These are phyloP conservation scores for Turnera subulata DNA, from an alignment of 345 rosid genomes.

Conservation along the genomic window DNA sequence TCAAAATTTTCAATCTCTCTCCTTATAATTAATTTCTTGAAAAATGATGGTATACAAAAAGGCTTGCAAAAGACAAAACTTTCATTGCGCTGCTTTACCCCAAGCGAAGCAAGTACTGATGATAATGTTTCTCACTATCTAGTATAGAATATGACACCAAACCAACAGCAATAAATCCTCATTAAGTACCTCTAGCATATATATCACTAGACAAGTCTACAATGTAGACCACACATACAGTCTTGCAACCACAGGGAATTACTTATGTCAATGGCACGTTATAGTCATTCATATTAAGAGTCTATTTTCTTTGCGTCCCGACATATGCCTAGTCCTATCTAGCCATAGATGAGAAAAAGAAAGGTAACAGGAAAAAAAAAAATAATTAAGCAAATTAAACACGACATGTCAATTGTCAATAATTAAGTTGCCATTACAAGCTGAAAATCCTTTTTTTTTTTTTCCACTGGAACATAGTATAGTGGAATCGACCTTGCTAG, in stretches of 20 bases:
- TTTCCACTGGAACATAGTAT: background rate
- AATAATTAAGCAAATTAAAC: background rate
- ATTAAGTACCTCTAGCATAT: slow-evolving; percentile 28
- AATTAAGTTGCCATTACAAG: background rate
- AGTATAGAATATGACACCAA: slow-evolving; percentile 45
- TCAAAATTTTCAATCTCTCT: background rate
- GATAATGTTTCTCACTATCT: no score
- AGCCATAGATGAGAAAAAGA: no score
- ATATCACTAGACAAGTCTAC: slow-evolving; percentile 7
- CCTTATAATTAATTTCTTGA: background rate
- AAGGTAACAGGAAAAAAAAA: background rate
- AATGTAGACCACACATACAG: background rate
- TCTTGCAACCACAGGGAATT: background rate
- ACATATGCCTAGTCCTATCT: background rate
- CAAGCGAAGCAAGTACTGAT: background rate
- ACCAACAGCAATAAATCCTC: slow-evolving; percentile 47
- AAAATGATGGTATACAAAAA: no score
- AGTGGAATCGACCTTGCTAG: background rate
- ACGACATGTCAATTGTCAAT: slow-evolving; percentile 3
- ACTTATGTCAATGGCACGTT: no score
- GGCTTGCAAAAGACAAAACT: background rate
- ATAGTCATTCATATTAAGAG: background rate
- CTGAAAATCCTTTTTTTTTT: background rate
- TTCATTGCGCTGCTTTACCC: background rate
- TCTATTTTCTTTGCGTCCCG: background rate